Conservation (phyloP, 2,329 filamentous ascomycete species). For the Aspergillus sp. region DNA sequence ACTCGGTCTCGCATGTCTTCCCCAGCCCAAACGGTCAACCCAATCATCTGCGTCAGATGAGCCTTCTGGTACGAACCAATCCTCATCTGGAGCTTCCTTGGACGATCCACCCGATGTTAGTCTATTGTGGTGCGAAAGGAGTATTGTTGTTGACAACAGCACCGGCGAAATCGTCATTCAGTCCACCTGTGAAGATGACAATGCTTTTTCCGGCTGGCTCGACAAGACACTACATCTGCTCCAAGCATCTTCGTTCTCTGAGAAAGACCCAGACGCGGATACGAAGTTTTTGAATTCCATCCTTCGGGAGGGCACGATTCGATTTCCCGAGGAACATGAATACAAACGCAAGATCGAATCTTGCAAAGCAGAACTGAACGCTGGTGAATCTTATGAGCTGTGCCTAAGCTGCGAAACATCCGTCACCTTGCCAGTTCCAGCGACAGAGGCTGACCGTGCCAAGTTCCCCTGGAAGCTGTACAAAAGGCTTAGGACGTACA, state of each 20-base stretch:
- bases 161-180: constrained; percentile 58
- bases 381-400: constrained; percentile 77
- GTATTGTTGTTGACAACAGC: constrained; percentile 67
- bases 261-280: constrained; percentile 6
- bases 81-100: constrained; percentile 3
- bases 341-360: constrained; percentile 61
- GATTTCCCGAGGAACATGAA: constrained; percentile 33
- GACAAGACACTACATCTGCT: constrained; percentile 22
- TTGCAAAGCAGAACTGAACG: constrained; percentile 64
- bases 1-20: constrained; percentile 56
- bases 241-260: constrained; percentile 8
- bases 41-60: background rate
- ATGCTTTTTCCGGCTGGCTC: constrained; percentile 41
- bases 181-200: constrained; percentile 43
- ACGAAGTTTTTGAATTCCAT: constrained; percentile 22
- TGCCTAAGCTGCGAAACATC: constrained; percentile 70
- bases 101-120: constrained; percentile 59
- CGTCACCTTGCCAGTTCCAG: constrained; percentile 40
- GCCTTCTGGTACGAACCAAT: constrained; percentile 15
- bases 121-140: constrained; percentile 67
- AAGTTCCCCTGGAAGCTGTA: constrained; percentile 62
- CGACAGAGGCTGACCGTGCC: constrained; percentile 15
- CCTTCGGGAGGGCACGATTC: constrained; percentile 20
- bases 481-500: constrained; percentile 57
- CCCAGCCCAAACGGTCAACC: constrained; percentile 34